Base-by-base conservation (phyloP, 75 land plant species). In the Cunninghamia lanceolata region DNA sequence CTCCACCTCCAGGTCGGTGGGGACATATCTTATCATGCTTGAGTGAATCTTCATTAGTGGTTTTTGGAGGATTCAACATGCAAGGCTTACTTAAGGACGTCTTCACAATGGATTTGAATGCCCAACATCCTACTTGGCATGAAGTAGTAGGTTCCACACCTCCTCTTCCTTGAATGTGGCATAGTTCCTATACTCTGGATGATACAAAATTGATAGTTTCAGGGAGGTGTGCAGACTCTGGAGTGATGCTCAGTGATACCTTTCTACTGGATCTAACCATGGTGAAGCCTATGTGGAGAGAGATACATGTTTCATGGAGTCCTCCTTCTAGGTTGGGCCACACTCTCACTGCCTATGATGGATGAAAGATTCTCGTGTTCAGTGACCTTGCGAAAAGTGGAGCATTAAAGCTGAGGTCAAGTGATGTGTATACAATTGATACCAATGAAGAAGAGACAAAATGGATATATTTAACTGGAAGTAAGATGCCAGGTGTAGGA, bases 151-250 rank as follows among this genome's bases (percentile, higher is more conserved):
- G 96, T 2, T 78, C 87, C 40, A 93, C 90, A 28, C 93, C 96
- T 68, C 97, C 97, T 21, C 90, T 96, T 46, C 97, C 97, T 15
- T 86, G 97, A 86, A 94, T 96, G 46, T 96, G 97, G 97, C 97
- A 96, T 83, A 96, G 97, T 82, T 94, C 96, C 4, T 96, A 96
- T 88, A 96, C 97, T 3, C 85, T 96, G 53, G 96, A 94, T 78
- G 97, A 95, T 1, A 91, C 97, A 28, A 94, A 96, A 89, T 83
- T 96, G 82, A 91, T 96, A 21, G 96, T 96, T 25, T 96, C 96
- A 74, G 97, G 97, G 66, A 96, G 97, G 15, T 96, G 97, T 91
- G 93, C 97, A 47, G 97, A 96, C 83, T 91, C 96, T 53, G 97
- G 97, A 63, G 97, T 94, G 19, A 93, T 96, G 81, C 90, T 96